phyloP scores from a whole-genome alignment of 1,139 yeast species.

The Zygosaccharomyces sapae region DNA sequence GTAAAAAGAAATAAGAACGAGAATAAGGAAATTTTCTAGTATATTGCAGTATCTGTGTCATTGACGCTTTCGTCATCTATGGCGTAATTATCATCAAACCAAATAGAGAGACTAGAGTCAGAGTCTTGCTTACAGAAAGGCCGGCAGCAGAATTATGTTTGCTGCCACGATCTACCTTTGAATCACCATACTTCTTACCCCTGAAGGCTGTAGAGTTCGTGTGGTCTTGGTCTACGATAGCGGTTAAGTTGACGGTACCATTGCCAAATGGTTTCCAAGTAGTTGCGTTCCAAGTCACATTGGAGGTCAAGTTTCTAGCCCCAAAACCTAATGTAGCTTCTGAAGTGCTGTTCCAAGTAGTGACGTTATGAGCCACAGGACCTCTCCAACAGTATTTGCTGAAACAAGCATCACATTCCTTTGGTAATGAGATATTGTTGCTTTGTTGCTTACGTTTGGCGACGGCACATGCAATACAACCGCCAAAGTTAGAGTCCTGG shows the following conservation, averaged over 20 bases:
- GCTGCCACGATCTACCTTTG: background rate
- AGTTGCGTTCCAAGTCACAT: background rate
- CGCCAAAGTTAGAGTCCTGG: too few species aligned
- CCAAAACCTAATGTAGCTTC: background rate
- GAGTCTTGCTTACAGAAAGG: background rate
- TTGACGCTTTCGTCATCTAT: background rate
- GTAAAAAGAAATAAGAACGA: background rate
- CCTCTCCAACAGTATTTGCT: too few species aligned
- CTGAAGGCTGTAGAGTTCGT: background rate
- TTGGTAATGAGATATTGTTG: too few species aligned
- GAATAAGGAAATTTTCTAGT: background rate
- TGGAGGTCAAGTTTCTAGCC: background rate
- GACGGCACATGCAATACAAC: too few species aligned
- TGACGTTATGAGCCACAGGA: conserved; percentile 36
- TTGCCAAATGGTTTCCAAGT: background rate
- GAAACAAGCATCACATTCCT: too few species aligned
- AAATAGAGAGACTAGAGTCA: background rate
- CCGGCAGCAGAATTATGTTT: background rate
- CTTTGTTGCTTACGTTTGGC: too few species aligned
- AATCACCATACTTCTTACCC: background rate
- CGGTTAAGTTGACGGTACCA: background rate
- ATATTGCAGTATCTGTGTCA: background rate
- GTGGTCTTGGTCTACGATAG: background rate
- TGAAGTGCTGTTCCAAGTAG: background rate
- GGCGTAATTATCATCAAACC: background rate